Evolutionary conservation across 495 filamentous ascomycete species (phyloP), one percentile per base, ranked within the genome.

Genomic region (Tuber brumale): DNA sequence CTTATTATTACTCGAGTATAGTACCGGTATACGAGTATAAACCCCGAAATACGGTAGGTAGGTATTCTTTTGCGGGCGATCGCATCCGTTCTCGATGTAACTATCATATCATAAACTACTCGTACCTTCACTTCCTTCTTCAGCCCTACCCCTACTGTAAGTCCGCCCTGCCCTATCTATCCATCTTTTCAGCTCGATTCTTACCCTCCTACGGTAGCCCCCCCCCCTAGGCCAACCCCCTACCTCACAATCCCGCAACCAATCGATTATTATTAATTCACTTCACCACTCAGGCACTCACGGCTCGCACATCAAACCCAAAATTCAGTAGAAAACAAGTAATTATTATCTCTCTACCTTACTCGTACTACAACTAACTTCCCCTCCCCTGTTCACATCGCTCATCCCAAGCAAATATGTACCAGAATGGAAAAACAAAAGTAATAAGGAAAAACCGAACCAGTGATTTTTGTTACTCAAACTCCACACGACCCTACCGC

Each of bases 321-420:
- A 27, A 19, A 66, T 66, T 66, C 57, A 66, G 57, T 66, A 66
- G 57, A 66, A 66, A 66, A 35, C 57, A 74, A 31, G 12, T 39
- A 72, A 74, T 31, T 41, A 74, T 39, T 72, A 44, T 72, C 45
- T 72, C 45, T 72, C 45, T 39, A 44, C 45, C 42, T 10, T 27
- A 35, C 7, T 42, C 42, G 3, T 27, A 35, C 7, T 42, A 72
- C 74, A 74, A 77, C 71, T 80, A 74, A 71, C 71, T 39, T 79
- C 70, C 70, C 77, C 23, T 7, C 70, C 16, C 35, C 70, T 21
- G 23, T 7, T 51, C 43, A 14, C 43, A 44, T 23, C 43, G 10
- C 39, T 16, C 70, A 71, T 19, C 70, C 39, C 18, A n/a, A 45
- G 35, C 18, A 71, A 42, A 41, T 42, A 41, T 45, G 44, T 71